Evolutionary conservation across 2,329 filamentous ascomycete genomes (phyloP).

Genomic region (Colletotrichum echinochloae): DNA sequence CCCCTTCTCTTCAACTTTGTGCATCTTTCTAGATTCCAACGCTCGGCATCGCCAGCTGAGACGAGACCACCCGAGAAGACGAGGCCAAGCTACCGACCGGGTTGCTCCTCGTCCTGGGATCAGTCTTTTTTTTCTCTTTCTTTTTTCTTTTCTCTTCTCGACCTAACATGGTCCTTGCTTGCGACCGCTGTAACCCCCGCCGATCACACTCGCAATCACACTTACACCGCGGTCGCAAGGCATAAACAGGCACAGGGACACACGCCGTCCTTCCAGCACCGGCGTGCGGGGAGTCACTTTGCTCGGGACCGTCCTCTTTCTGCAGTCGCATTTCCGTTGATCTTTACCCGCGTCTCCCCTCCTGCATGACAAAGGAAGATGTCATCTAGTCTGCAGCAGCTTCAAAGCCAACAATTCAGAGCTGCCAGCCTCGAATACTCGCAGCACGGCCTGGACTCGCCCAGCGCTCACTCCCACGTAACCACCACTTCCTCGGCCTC

Average conservation of each 20-base stretch:
- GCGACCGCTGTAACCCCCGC: conserved; percentile 30
- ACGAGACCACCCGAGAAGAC: background rate
- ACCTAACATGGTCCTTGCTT: conserved; percentile 19
- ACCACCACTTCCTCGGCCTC: conserved; percentile 38
- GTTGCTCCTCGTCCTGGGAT: conserved; percentile 10
- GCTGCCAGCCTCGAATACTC: conserved; percentile 52
- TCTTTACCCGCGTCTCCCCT: conserved; percentile 45
- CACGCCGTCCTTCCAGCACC: conserved; percentile 31
- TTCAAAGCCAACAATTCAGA: conserved; percentile 50
- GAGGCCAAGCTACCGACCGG: conserved; percentile 29
- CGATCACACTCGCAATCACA: conserved; percentile 15
- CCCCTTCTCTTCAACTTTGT: conserved; percentile 2
- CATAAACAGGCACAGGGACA: conserved; percentile 38
- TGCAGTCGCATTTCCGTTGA: conserved; percentile 44
- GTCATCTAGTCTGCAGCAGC: conserved; percentile 52
- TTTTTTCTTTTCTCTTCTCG: background rate
- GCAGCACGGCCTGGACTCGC: conserved; percentile 41
- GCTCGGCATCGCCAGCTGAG: background rate
- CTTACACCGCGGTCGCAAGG: conserved; percentile 36
- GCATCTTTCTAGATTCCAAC: background rate
- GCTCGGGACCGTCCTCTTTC: conserved; percentile 27
- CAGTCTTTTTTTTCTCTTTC: background rate
- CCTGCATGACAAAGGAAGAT: conserved; percentile 49
- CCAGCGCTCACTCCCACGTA: conserved; percentile 39
- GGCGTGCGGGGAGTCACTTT: conserved; percentile 36